Conservation (phyloP, 176 grass and related monocot genomes). For the Musa acuminata region DNA sequence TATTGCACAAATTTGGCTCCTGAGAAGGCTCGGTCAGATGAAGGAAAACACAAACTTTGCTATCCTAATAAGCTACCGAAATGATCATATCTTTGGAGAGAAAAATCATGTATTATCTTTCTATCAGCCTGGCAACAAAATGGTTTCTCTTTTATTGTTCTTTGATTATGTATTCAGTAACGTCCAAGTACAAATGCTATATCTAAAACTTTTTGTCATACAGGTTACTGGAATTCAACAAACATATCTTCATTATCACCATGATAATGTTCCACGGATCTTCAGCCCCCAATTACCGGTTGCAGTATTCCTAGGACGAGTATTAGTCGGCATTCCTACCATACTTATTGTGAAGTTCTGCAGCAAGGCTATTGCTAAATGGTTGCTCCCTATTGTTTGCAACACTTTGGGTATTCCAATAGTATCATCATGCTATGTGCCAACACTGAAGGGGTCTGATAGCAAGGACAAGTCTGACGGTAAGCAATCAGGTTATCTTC, state of each 20-base stretch:
- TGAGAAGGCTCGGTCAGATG: no score
- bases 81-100: no score
- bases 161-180: not conserved
- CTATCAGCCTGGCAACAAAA: no score
- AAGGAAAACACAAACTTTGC: no score
- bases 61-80: no score
- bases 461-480: slow-evolving; percentile 27
- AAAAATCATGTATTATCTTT: no score
- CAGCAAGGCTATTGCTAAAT: slow-evolving; percentile 86
- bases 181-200: not conserved
- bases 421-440: slow-evolving; percentile 76
- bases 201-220: not conserved
- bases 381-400: slow-evolving; percentile 85
- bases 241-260: slow-evolving; percentile 72
- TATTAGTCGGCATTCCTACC: slow-evolving; percentile 68
- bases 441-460: slow-evolving; percentile 42
- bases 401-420: slow-evolving; percentile 75
- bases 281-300: slow-evolving; percentile 50
- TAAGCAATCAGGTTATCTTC: slow-evolving; percentile 56
- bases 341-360: slow-evolving; percentile 84
- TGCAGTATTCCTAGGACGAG: slow-evolving; percentile 28
- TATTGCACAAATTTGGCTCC: no score
- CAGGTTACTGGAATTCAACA: slow-evolving; percentile 80
- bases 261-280: slow-evolving; percentile 44
- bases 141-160: not conserved